Percentiles rank a stretch among this genome's conserved stretches.
Evolutionary conservation across 208 protist species (phyloP).

Genomic region (Acanthamoeba royreba): DNA sequence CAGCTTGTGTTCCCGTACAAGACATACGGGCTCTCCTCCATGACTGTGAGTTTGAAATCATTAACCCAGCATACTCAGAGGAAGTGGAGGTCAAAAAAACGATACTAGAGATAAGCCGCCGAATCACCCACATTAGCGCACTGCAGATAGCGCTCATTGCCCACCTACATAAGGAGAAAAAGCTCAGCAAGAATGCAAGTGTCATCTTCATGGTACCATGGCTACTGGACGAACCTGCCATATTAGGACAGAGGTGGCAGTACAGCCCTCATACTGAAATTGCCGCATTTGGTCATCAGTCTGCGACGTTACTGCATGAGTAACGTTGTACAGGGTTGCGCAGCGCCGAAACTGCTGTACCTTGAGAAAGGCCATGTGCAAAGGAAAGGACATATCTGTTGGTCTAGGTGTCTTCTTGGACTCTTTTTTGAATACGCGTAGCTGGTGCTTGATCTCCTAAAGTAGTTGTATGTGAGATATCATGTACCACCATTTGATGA

Average conservation of each 20-base stretch:
- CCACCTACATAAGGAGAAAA: not conserved
- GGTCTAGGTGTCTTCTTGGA: not conserved
- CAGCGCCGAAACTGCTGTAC: no score
- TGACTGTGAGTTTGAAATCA: no score
- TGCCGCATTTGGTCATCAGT: not conserved
- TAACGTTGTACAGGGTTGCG: no score
- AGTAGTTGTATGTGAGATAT: not conserved
- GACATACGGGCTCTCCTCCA: not conserved
- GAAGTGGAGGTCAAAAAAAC: not conserved
- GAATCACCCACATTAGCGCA: not conserved
- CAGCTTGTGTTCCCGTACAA: not conserved
- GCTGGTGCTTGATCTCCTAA: not conserved
- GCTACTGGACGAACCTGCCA: no score
- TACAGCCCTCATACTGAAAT: not conserved
- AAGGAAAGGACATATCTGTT: not conserved
- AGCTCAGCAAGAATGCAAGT: no score
- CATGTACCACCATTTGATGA: not conserved
- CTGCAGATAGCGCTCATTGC: not conserved
- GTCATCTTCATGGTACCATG: no score
- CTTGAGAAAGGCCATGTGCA: not conserved
- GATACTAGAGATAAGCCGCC: not conserved
- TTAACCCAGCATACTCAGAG: not conserved
- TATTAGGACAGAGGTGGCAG: not conserved
- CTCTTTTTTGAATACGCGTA: not conserved
- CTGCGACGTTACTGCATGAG: not conserved